Base-by-base conservation (phyloP, 768 basidiomycete species). In the Artomyces pyxidatus region DNA sequence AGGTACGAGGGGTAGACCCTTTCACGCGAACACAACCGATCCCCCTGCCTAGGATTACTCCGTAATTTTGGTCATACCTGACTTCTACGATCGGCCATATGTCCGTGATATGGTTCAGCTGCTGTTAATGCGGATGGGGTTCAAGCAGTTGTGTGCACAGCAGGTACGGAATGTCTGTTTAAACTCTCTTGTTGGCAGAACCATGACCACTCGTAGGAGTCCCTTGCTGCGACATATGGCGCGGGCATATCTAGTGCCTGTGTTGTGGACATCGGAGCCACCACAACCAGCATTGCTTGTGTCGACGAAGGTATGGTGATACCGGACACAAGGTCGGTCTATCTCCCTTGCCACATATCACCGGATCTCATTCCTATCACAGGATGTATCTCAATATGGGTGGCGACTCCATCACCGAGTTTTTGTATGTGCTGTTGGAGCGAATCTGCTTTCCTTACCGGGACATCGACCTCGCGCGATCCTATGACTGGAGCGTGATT, bases 161-260 rank as follows among this genome's bases (percentile, higher is more conserved):
- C 96, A 97, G 75, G 93, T 85, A 43, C 10, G 23, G 38, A n/a
- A n/a, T n/a, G n/a, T n/a, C n/a, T 42, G n/a, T 41, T 22, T 27
- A 19, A 38, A 38, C 42, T 35, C 27, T 11, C 49, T 41, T 21
- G 25, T 45, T 37, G 28, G 30, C 29, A 45, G 37, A 10, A 49
- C 25, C 53, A 27, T 47, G 44, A 37, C 14, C 25, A 25, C 37
- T 37, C 50, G 14, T 54, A 96, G 90, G 94, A 96, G 72, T 86
- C 91, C 3, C 71, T 95, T 35, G 88, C 89, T 28, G 92, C 94
- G 3, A 91, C 91, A 0, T 97, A 94, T 62, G 94, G 94, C 19
- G 93, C 95, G 6, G 95, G 95, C 6, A 83, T 98, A 45, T 90
- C 90, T 0, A 87, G 83, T 58, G 96, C 94, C 10, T 98, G 96